phyloP scores from a whole-genome alignment of 176 grass and related monocot genomes.

The Aechmea fasciata region DNA sequence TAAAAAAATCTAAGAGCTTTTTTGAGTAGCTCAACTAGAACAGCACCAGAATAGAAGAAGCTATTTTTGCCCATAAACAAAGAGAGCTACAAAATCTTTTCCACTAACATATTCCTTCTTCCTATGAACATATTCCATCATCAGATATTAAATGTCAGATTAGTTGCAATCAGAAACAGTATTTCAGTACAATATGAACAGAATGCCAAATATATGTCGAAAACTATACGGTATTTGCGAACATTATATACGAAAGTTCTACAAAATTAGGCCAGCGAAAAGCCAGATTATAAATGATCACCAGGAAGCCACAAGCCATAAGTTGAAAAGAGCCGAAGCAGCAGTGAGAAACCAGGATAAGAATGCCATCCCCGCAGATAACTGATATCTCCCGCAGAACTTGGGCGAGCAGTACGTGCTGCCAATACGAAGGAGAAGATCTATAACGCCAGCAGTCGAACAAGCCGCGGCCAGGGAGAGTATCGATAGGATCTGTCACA shows the following conservation, averaged over 20 bases:
- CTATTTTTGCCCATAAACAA: too few species aligned
- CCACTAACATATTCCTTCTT: too few species aligned
- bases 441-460: constrained; percentile 61
- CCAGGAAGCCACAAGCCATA: constrained; percentile 57
- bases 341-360: constrained; percentile 74
- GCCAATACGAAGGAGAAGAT: constrained; percentile 46
- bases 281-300: constrained; percentile 9
- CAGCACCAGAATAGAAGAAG: too few species aligned
- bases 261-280: not conserved
- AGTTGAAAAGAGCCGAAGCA: constrained; percentile 64
- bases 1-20: too few species aligned
- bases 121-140: too few species aligned
- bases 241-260: not conserved
- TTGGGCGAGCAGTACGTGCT: constrained; percentile 45
- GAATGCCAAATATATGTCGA: not conserved
- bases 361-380: constrained; percentile 78
- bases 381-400: constrained; percentile 63
- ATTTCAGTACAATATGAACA: too few species aligned
- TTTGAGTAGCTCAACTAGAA: too few species aligned
- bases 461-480: constrained; percentile 66
- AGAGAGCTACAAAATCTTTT: too few species aligned
- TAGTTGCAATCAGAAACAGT: too few species aligned
- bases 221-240: not conserved
- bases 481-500: constrained; percentile 47
- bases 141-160: too few species aligned